Conservation (phyloP, 2,329 filamentous ascomycete species). For the Exophiala xenobiotica region DNA sequence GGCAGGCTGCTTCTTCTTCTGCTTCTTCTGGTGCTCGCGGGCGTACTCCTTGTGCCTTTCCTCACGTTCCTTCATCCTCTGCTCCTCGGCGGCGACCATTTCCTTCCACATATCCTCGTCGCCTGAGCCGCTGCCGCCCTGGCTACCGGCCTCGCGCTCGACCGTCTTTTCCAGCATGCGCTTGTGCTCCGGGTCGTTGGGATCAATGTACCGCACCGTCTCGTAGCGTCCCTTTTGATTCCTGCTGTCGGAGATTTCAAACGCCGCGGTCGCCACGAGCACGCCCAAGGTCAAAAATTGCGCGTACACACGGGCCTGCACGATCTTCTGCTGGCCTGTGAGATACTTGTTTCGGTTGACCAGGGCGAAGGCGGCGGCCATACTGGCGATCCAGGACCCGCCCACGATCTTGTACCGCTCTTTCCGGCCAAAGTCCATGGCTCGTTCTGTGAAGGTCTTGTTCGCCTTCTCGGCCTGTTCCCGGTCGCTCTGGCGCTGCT, state of each 20-base stretch:
- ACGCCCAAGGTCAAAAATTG: conserved; percentile 86
- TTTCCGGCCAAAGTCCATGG: conserved; percentile 70
- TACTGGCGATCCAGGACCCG: conserved; percentile 75
- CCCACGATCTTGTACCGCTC: conserved; percentile 88
- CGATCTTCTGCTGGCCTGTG: conserved; percentile 77
- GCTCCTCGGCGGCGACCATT: conserved; percentile 51
- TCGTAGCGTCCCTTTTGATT: conserved; percentile 64
- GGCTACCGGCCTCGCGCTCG: conserved; percentile 18
- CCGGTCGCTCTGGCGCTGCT: conserved; percentile 59
- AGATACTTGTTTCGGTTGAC: conserved; percentile 77
- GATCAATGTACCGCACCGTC: conserved; percentile 77
- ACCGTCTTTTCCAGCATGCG: conserved; percentile 81
- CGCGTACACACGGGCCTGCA: conserved; percentile 91
- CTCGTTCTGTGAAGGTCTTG: conserved; percentile 60
- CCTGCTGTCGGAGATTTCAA: conserved; percentile 78
- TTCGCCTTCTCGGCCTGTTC: conserved; percentile 53
- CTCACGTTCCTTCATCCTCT: conserved; percentile 45
- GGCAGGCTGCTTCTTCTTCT: conserved; percentile 23
- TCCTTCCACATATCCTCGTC: conserved; percentile 74
- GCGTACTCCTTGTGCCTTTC: conserved; percentile 31
- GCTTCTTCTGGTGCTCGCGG: conserved; percentile 25
- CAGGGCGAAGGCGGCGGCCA: conserved; percentile 70
- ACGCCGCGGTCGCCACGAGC: conserved; percentile 74
- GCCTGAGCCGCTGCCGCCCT: conserved; percentile 11
- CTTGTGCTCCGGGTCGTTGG: conserved; percentile 79